These are phyloP conservation scores for Eucalyptus tenuipes DNA, from an alignment of 345 rosid genomes.

Conservation along the genomic window DNA sequence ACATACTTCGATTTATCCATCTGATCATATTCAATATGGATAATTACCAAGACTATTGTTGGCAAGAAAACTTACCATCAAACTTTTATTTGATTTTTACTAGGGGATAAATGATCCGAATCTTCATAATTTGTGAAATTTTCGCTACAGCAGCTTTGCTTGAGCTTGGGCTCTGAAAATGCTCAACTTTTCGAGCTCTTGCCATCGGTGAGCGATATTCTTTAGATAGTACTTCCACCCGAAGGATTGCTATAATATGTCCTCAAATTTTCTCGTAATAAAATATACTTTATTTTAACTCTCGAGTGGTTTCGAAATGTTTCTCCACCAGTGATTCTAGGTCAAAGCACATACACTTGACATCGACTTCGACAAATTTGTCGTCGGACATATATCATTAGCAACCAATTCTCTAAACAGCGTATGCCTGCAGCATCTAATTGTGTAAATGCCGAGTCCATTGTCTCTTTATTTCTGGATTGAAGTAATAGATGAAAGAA, in stretches of 20 bases:
- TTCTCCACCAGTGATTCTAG: fast-evolving
- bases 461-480: background rate
- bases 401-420: background rate
- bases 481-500: background rate
- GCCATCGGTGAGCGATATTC: background rate
- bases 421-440: fast-evolving
- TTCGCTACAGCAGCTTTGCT: background rate
- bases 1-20: background rate
- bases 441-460: background rate
- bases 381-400: too few species aligned
- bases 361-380: too few species aligned
- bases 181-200: background rate
- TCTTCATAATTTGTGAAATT: background rate
- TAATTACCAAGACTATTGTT: background rate
- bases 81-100: background rate
- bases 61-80: background rate
- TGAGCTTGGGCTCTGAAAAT: background rate
- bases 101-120: background rate
- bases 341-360: too few species aligned
- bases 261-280: background rate
- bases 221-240: background rate
- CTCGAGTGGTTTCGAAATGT: background rate
- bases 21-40: background rate
- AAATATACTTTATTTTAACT: background rate
- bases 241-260: background rate